phyloP scores from a whole-genome alignment of 305 asterid species.

The Euphrasia arctica region DNA sequence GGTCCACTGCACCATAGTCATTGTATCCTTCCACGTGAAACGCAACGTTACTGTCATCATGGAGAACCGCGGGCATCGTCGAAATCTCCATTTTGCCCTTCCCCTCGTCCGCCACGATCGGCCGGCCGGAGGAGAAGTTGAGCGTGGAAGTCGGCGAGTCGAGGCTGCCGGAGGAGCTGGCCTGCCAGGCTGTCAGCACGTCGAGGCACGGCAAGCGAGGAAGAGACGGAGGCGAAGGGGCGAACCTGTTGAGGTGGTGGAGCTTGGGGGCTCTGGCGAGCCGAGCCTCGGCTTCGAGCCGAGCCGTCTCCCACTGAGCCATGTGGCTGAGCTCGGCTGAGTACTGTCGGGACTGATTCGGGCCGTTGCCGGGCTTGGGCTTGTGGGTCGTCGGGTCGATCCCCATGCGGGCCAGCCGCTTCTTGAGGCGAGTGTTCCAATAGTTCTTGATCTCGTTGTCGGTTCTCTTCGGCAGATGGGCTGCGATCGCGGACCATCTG shows the following conservation, averaged over 20 bases:
- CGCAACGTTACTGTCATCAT: neutral
- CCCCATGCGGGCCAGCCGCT: constrained; percentile 48
- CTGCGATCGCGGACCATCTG: constrained; percentile 62
- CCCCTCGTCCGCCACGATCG: constrained; percentile 10
- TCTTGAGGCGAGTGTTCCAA: constrained; percentile 61
- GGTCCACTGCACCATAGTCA: constrained; percentile 28
- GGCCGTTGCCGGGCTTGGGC: constrained; percentile 33
- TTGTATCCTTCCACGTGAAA: constrained; percentile 4
- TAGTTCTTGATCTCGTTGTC: constrained; percentile 59
- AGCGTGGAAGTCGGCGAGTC: constrained; percentile 54
- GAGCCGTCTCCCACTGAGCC: constrained; percentile 68
- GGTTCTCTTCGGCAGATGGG: constrained; percentile 48
- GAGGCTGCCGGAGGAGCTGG: constrained; percentile 29
- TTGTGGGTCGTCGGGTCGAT: constrained; percentile 59
- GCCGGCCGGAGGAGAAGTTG: constrained; percentile 29
- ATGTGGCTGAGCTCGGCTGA: constrained; percentile 50
- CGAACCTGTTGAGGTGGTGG: constrained; percentile 18
- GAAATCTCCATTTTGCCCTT: constrained; percentile 29
- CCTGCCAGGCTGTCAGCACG: constrained; percentile 50
- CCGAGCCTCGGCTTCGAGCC: constrained; percentile 56
- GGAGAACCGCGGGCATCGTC: neutral
- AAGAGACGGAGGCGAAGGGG: neutral
- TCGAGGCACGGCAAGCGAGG: constrained; percentile 43
- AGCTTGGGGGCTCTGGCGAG: constrained; percentile 36
- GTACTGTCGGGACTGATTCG: constrained; percentile 15